Conservation (phyloP, 2,329 filamentous ascomycete genomes). For the Ceratocystis eucalypticola region DNA sequence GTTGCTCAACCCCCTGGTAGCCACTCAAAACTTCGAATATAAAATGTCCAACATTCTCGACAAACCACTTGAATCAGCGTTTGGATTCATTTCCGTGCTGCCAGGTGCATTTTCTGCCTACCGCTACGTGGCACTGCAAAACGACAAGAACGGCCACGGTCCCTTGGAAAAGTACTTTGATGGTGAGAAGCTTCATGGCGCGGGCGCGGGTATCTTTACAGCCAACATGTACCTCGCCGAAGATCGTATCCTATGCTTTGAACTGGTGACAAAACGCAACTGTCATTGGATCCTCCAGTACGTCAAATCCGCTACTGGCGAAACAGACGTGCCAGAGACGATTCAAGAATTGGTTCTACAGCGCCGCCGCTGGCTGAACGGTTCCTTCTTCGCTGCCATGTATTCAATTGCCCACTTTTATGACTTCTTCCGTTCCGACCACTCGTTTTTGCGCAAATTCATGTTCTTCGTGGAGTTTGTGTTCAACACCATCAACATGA, state of each 20-base stretch:
- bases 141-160: conserved; percentile 87
- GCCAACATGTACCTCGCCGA: conserved; percentile 99
- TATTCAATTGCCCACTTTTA: conserved; percentile 93
- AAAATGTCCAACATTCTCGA: conserved; percentile 99
- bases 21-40: conserved; percentile 98
- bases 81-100: conserved; percentile 93
- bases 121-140: conserved; percentile 84
- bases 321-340: conserved; percentile 90
- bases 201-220: conserved; percentile 87
- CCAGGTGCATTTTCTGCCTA: conserved; percentile 98
- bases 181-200: conserved; percentile 89
- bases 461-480: conserved; percentile 86
- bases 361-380: conserved; percentile 92
- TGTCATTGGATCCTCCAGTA: conserved; percentile 97
- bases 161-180: conserved; percentile 94
- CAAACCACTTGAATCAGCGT: conserved; percentile 91
- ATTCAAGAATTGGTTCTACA: conserved; percentile 94
- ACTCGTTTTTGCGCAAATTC: conserved; percentile 73
- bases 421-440: conserved; percentile 86
- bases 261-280: conserved; percentile 92
- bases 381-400: conserved; percentile 93
- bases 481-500: conserved; percentile 91
- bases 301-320: conserved; percentile 91
- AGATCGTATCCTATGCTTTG: conserved; percentile 97
- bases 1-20: conserved; percentile 82